A percentile compares a stretch with the other conserved stretches of the same genome.
Evolutionary conservation across 352 stramenopile genomes (phyloP).

Genomic region (Phytophthora multivora): DNA sequence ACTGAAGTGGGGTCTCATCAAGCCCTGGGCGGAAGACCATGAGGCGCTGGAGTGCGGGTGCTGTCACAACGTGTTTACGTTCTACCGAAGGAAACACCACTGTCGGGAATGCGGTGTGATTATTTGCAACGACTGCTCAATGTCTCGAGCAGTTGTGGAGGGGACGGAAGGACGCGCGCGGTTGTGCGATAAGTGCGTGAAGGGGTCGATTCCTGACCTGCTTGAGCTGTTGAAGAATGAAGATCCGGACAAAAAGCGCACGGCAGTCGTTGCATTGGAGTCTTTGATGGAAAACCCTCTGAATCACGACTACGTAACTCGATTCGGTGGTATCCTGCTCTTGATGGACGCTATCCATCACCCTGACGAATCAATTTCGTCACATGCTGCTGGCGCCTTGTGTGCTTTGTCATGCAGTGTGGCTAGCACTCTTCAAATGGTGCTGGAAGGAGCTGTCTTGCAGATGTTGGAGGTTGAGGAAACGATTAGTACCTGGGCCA

Average conservation of each 20-base stretch:
- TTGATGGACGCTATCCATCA: constrained; percentile 77
- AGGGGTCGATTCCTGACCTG: constrained; percentile 75
- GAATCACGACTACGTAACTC: constrained; percentile 88
- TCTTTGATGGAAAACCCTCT: constrained; percentile 83
- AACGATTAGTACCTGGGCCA: constrained; percentile 71
- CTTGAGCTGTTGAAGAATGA: constrained; percentile 64
- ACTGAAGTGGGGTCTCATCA: constrained; percentile 87
- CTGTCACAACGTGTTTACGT: constrained; percentile 80
- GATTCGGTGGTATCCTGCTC: constrained; percentile 69
- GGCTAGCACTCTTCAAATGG: constrained; percentile 84
- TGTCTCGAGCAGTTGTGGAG: constrained; percentile 86
- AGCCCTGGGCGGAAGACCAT: constrained; percentile 89
- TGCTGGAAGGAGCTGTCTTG: constrained; percentile 86
- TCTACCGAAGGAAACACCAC: constrained; percentile 84
- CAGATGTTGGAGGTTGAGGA: constrained; percentile 90
- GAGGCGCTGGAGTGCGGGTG: constrained; percentile 74
- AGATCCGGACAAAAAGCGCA: constrained; percentile 63
- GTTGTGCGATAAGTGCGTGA: constrained; percentile 86
- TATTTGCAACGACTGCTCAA: constrained; percentile 86
- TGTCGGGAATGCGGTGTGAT: constrained; percentile 89
- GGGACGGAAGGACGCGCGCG: constrained; percentile 76
- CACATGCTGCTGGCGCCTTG: constrained; percentile 74
- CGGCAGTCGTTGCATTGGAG: constrained; percentile 76
- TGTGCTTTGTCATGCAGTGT: constrained; percentile 82
- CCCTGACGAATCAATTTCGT: constrained; percentile 65